phyloP scores from a whole-genome alignment of 305 asterid species.

The Solanum hybrid region DNA sequence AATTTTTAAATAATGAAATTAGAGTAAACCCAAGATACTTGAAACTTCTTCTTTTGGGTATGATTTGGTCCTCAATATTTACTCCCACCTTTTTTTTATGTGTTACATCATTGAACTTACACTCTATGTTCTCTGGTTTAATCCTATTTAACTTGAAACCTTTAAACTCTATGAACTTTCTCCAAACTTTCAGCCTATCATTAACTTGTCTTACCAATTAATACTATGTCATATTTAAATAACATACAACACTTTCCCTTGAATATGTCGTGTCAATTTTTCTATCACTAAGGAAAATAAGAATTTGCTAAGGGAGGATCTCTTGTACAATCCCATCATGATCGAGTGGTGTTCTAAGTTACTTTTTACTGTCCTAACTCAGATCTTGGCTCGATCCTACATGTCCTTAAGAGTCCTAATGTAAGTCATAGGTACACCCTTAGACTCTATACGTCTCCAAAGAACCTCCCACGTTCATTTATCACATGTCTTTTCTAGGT shows the following conservation, averaged over 20 bases:
- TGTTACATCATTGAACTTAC: not conserved
- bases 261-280: not conserved
- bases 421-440: not conserved
- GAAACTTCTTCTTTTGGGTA: not conserved
- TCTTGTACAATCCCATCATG: not conserved
- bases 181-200: not conserved
- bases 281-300: not conserved
- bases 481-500: not conserved
- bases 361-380: not conserved
- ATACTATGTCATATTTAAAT: not conserved
- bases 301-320: not conserved
- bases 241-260: not conserved
- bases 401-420: not conserved
- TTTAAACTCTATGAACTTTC: not conserved
- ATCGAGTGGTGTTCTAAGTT: not conserved
- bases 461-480: not conserved
- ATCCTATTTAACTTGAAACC: not conserved
- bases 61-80: not conserved
- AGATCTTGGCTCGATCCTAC: not conserved
- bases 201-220: not conserved
- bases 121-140: not conserved
- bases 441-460: not conserved
- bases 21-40: not conserved
- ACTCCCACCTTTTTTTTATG: not conserved
- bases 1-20: not conserved